These are phyloP conservation scores for Teunomyces funiuensis DNA, from an alignment of 805 yeast genomes.

Conservation along the genomic window DNA sequence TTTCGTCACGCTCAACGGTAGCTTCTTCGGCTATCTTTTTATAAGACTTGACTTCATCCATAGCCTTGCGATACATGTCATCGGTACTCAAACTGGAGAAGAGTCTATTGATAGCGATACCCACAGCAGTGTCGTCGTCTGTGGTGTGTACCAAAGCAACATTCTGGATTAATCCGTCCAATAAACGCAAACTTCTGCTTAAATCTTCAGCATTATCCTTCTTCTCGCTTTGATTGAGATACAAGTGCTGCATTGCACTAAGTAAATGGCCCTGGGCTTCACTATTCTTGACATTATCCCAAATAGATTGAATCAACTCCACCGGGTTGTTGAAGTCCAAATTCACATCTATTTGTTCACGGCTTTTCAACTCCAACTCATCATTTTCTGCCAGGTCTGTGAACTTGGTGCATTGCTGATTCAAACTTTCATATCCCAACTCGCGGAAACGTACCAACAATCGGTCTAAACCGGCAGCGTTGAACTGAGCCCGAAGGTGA, in stretches of 20 bases:
- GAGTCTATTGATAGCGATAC: slow-evolving; percentile 72
- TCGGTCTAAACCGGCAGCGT: slow-evolving; percentile 23
- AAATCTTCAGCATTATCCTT: slow-evolving; percentile 44
- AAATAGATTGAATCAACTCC: slow-evolving; percentile 59
- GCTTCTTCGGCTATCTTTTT: slow-evolving; percentile 29
- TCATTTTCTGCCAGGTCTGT: slow-evolving; percentile 57
- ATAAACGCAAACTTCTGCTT: slow-evolving; percentile 55
- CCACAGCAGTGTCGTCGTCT: slow-evolving; percentile 53
- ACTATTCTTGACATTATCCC: slow-evolving; percentile 57
- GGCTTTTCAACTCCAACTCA: slow-evolving; percentile 41
- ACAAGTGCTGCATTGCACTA: slow-evolving; percentile 66
- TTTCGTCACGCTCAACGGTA: slow-evolving; percentile 45
- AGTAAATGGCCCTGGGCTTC: slow-evolving; percentile 59
- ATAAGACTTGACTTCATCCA: slow-evolving; percentile 21
- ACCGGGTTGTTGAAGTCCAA: slow-evolving; percentile 70
- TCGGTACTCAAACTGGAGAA: slow-evolving; percentile 77
- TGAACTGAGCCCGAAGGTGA: slow-evolving; percentile 52
- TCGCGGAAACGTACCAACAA: slow-evolving; percentile 21
- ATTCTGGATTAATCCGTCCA: slow-evolving; percentile 65
- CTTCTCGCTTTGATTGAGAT: slow-evolving; percentile 54
- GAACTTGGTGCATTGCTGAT: slow-evolving; percentile 65
- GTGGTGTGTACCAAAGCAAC: slow-evolving; percentile 54
- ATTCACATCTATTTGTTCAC: slow-evolving; percentile 37
- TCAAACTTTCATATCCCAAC: slow-evolving; percentile 57
- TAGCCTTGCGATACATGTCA: slow-evolving; percentile 77